These are phyloP conservation scores for Fusarium sp. DNA, from an alignment of 2,329 filamentous ascomycete species.

Conservation along the genomic window DNA sequence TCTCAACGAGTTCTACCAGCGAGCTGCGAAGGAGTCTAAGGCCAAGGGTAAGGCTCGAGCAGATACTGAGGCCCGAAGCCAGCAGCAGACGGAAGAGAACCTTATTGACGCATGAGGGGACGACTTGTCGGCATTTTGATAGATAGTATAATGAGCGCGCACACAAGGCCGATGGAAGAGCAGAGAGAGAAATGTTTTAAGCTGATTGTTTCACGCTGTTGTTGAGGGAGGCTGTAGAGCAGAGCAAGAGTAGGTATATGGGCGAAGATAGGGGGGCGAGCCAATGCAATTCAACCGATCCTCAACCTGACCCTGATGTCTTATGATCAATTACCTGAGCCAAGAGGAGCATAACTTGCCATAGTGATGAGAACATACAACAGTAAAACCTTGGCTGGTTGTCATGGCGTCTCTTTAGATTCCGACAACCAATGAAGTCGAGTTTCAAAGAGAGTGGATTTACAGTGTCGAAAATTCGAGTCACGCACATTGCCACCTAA, in stretches of 20 bases:
- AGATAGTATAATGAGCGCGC: conserved; percentile 42
- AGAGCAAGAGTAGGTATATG: conserved; percentile 39
- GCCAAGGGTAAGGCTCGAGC: conserved; percentile 67
- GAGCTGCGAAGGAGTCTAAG: conserved; percentile 71
- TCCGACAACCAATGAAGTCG: conserved; percentile 26
- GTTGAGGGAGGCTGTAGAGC: conserved; percentile 29
- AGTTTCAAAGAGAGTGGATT: conserved; percentile 28
- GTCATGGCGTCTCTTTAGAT: conserved; percentile 15
- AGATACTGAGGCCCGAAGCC: conserved; percentile 52
- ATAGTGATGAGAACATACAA: conserved; percentile 18
- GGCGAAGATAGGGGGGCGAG: conserved; percentile 45
- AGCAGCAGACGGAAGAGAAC: conserved; percentile 63
- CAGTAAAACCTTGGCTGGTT: background rate
- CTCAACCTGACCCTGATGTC: conserved; percentile 1
- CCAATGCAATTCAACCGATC: conserved; percentile 46
- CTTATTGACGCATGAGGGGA: conserved; percentile 65
- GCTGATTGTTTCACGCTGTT: conserved; percentile 37
- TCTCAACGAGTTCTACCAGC: conserved; percentile 84
- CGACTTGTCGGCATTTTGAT: conserved; percentile 36
- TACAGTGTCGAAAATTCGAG: conserved; percentile 33
- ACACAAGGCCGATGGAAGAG: conserved; percentile 35
- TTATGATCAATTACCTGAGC: background rate
- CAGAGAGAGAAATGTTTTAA: conserved; percentile 37
- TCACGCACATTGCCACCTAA: conserved; percentile 33
- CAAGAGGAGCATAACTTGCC: conserved; percentile 9